Conservation (phyloP, 208 protist genomes). For the Jaenimonas drosophilae region DNA sequence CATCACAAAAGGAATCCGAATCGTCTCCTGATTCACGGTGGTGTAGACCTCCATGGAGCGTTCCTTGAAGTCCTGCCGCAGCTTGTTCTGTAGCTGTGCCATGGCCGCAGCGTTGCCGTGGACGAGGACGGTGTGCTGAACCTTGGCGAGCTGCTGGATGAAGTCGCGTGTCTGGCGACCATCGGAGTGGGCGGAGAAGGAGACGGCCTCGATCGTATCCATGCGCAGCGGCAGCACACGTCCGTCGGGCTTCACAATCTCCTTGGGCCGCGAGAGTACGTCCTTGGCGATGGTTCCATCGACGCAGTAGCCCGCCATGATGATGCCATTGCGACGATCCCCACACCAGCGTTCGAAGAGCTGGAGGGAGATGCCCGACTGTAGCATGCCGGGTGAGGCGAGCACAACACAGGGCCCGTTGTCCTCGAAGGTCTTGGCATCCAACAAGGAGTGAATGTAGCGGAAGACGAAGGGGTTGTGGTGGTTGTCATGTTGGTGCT, state of each 20-base stretch:
- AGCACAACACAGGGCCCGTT: constrained; percentile 92
- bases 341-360: constrained; percentile 98
- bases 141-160: constrained; percentile 62
- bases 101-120: constrained; percentile 95
- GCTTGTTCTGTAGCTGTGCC: constrained; percentile 86
- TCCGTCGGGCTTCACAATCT: constrained; percentile 89
- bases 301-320: constrained; percentile 97
- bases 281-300: constrained; percentile 96
- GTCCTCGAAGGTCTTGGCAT: constrained; percentile 89
- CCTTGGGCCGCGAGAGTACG: constrained; percentile 67
- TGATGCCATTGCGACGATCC: constrained; percentile 93
- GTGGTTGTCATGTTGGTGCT: constrained; percentile 84
- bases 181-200: constrained; percentile 97
- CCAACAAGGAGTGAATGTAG: constrained; percentile 92
- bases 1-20: constrained; percentile 91
- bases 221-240: constrained; percentile 87
- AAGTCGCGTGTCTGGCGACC: constrained; percentile 89
- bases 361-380: constrained; percentile 95
- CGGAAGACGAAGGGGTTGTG: constrained; percentile 98
- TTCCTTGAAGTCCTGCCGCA: constrained; percentile 80
- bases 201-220: constrained; percentile 90
- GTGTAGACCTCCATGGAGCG: constrained; percentile 82
- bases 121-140: constrained; percentile 90
- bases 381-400: constrained; percentile 95
- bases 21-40: constrained; percentile 90